Percentiles rank a stretch among this genome's conserved stretches.
These are phyloP conservation scores for Theileria parva DNA, from an alignment of 169 alveolate species.

Conservation along the genomic window DNA sequence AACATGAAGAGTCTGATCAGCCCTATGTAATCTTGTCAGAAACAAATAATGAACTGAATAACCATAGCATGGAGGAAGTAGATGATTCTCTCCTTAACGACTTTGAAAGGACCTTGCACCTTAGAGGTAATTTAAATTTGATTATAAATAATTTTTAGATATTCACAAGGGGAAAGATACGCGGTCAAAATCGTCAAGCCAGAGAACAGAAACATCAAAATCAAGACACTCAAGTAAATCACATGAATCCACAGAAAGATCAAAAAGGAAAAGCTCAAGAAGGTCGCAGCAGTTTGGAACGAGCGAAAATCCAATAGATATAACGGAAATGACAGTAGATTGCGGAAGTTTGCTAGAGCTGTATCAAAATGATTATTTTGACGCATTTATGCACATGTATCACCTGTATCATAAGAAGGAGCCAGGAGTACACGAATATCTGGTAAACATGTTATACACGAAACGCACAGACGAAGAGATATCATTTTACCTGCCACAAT, in stretches of 20 bases:
- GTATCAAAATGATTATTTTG: conserved; percentile 87
- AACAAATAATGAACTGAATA: not conserved
- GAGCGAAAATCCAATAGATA: conserved; percentile 63
- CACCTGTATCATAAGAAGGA: conserved; percentile 85
- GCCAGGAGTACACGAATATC: conserved; percentile 87
- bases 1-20: not conserved
- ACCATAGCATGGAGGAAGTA: conserved; percentile 1
- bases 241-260: not conserved
- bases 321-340: conserved; percentile 55
- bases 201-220: conserved; percentile 10
- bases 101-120: not conserved
- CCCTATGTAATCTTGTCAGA: not conserved
- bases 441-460: conserved; percentile 85
- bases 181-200: conserved; percentile 2
- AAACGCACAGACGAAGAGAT: conserved; percentile 80
- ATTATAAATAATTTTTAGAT: conserved; percentile 1
- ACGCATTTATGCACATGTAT: conserved; percentile 85
- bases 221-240: conserved; percentile 8
- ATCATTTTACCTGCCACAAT: conserved; percentile 82
- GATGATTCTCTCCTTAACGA: conserved; percentile 13
- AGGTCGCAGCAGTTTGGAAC: conserved; percentile 35
- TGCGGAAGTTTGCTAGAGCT: conserved; percentile 83
- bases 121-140: not conserved
- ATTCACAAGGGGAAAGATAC: conserved; percentile 9
- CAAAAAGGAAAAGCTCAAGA: conserved; percentile 8